A percentile compares a stretch with the other conserved stretches of the same genome.
Evolutionary conservation across 139 green algal genomes (phyloP).

Genomic region (Volvox reticuliferus): DNA sequence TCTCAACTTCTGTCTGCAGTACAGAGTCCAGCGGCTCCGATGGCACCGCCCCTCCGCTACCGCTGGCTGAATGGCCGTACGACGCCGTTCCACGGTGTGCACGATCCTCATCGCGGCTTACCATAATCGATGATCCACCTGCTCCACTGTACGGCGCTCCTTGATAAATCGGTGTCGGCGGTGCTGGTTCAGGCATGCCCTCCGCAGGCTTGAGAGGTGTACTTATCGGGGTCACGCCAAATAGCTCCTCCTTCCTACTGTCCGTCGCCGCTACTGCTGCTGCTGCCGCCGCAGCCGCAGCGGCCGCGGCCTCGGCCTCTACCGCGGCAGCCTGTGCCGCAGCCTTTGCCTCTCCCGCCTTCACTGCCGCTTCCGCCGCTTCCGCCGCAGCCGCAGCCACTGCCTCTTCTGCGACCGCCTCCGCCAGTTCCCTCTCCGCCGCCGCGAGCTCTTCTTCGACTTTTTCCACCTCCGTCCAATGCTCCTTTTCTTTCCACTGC

Average conservation of each 20-base stretch:
- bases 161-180: slow-evolving; percentile 25
- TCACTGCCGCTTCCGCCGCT: neutral
- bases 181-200: neutral
- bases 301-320: neutral
- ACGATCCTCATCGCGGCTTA: neutral
- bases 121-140: neutral
- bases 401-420: slow-evolving; percentile 14
- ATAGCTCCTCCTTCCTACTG: neutral
- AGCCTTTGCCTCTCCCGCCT: neutral
- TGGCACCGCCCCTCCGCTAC: neutral
- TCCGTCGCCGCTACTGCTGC: neutral
- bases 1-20: slow-evolving; percentile 34
- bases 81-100: neutral
- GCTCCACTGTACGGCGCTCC: neutral
- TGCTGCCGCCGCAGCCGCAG: neutral
- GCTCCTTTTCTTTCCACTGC: neutral
- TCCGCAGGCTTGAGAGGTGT: slow-evolving; percentile 29
- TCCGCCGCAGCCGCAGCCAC: neutral
- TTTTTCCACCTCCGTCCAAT: neutral
- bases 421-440: slow-evolving; percentile 8
- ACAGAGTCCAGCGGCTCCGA: slow-evolving; percentile 26
- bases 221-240: neutral
- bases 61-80: neutral
- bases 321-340: neutral
- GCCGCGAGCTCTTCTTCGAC: neutral